Evolutionary conservation across 352 stramenopile species (phyloP), one percentile per base, ranked within the genome.

Genomic region (Phytophthora podocarpi): DNA sequence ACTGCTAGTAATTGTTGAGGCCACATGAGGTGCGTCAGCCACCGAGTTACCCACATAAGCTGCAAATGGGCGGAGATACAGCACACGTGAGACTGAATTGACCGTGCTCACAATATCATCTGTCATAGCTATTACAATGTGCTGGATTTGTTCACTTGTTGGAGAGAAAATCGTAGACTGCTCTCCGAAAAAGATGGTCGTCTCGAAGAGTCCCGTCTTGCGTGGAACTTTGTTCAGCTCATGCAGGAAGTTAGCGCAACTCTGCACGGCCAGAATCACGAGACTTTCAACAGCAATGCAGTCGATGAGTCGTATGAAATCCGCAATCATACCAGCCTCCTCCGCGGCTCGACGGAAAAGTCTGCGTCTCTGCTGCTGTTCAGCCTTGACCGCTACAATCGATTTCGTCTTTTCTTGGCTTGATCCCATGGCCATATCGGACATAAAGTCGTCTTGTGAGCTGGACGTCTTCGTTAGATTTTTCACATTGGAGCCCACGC

Each of bases 151-250:
- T 46, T 96, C 75, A 55, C 82, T 86, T 20, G 91, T 96, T 1
- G 94, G 94, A 2, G 68, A 63, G 59, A 98, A 98, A 13, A 85
- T 71, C 7, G 89, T 97, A 10, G 53, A 68, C 18, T 85, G 69
- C 13, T 93, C 80, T 28, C 79, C 85, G 49, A 98, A 98, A 35
- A 85, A 86, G 31, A 98, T 91, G 3, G 88, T 97, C 9, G 95
- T 98, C 62, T 98, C 91, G 34, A 98, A 98, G 9, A 98, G 65
- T n/a, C 95, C 94, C 0, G 87, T 95, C 56, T 97, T 95, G 12
- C 86, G 74, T 2, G 85, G 78, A 1, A 89, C 70, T 53, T 97
- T 96, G 48, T 93, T 87, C 30, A 98, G 71, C 57, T 98, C 90
- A 2, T 88, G 66, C 6, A 98, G 71, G 41, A 98, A 96, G 27